Evolutionary conservation across 768 basidiomycete genomes (phyloP), one percentile per base, ranked within the genome.

Genomic region (Tricholoma furcatifolium): DNA sequence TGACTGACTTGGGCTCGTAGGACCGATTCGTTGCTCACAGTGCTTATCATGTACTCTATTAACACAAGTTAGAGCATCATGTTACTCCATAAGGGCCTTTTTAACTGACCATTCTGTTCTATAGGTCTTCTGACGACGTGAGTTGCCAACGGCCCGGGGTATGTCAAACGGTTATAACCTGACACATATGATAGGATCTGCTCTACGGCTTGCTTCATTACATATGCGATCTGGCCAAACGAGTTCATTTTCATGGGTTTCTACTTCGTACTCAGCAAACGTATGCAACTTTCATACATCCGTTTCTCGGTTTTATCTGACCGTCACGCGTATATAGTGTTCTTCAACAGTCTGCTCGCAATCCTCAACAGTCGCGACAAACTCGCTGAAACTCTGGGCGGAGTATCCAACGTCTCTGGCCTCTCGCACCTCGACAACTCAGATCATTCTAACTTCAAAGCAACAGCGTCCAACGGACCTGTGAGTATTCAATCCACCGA

Each of bases 201-300:
- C 60, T 71, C 63, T 49, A 62, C 39, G 17, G 61, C 62, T 6
- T 68, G 64, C 50, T 65, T 70, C 23, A 59, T 68, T 55, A 77
- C 68, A 14, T 79, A 74, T 57, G 59, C 68, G 6, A 59, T 72
- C 12, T 79, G 79, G 78, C 80, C 79, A 5, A 49, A 65, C 12
- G 73, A 75, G 30, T 76, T 74, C 59, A 69, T 73, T 7, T 80
- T 77, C 63, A 67, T 79, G 46, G 76, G 67, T 3, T 70, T 80
- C 44, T 78, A 77, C 56, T 72, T 81, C 55, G 69, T 66, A 39
- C 66, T 79, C 12, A 74, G 74, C 59, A 79, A 79, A 62, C 49
- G 78, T 78, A 20, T 18, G 48, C 2, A 8, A n/a, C 4, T 48
- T 35, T 30, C 30, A n/a, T 8, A 9, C 17, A 30, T 36, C 38